Percentiles rank a stretch among this genome's conserved stretches.
phyloP scores from a whole-genome alignment of 257 asterid genomes.

The Solanum habrochaites region DNA sequence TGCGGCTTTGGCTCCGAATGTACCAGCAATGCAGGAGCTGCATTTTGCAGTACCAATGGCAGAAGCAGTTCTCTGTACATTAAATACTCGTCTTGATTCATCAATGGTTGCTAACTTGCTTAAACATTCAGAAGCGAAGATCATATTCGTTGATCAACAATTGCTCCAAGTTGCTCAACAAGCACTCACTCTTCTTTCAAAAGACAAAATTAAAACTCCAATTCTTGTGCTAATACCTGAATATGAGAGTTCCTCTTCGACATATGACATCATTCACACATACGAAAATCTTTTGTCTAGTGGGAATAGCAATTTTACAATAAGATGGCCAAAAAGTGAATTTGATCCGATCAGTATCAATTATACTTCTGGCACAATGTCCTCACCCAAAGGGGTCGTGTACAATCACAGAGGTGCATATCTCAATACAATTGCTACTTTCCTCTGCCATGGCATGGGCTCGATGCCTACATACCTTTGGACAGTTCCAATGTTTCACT shows the following conservation, averaged over 20 bases:
- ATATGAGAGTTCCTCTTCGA: neutral
- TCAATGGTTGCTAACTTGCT: no score
- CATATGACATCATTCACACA: neutral
- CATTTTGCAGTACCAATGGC: no score
- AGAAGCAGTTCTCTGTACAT: no score
- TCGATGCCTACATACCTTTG: neutral
- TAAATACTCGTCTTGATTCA: no score
- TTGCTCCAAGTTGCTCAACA: no score
- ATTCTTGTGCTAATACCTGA: constrained; percentile 13
- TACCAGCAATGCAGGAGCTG: no score
- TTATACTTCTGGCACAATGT: constrained; percentile 26
- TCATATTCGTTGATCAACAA: no score
- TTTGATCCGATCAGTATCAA: constrained; percentile 22
- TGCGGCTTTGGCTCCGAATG: no score
- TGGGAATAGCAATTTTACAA: constrained; percentile 4
- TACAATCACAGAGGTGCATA: neutral
- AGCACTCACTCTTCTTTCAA: neutral
- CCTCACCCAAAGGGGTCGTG: constrained; percentile 16
- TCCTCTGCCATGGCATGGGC: constrained; percentile 7
- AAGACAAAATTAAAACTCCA: constrained; percentile 4
- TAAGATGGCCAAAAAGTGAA: constrained; percentile 19
- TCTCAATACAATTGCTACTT: constrained; percentile 3
- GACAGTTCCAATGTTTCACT: constrained; percentile 29
- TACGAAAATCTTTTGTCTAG: constrained; percentile 12
- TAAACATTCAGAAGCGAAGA: no score